Percentiles rank a stretch among this genome's conserved stretches.
phyloP scores from a whole-genome alignment of 768 basidiomycete species.

The Boletus eberwhitei region DNA sequence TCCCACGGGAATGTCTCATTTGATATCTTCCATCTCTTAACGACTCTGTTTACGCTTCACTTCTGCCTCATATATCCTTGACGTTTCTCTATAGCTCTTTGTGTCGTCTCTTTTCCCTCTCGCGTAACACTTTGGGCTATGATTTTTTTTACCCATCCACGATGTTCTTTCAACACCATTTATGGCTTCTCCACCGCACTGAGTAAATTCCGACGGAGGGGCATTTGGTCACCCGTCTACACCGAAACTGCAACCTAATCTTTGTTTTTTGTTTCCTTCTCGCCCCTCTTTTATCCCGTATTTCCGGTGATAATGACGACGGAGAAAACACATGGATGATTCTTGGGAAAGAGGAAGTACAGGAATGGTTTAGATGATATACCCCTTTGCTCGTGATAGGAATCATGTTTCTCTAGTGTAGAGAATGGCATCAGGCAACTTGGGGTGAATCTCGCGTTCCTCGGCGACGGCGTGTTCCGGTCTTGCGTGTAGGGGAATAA shows the following conservation, averaged over 20 bases:
- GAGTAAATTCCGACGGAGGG: constrained; percentile 27
- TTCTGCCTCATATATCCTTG: constrained; percentile 37
- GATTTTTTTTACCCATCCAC: constrained; percentile 24
- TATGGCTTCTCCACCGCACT: constrained; percentile 20
- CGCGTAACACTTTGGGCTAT: constrained; percentile 24
- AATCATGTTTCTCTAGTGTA: constrained; percentile 12
- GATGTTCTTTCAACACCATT: constrained; percentile 18
- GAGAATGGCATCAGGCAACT: constrained; percentile 15
- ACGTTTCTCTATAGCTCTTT: constrained; percentile 22
- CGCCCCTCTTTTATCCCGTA: constrained; percentile 4
- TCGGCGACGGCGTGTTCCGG: background rate
- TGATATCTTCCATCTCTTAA: constrained; percentile 34
- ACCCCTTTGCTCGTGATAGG: constrained; percentile 20
- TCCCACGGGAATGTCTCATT: constrained; percentile 25
- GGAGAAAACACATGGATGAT: constrained; percentile 15
- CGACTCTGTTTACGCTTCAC: constrained; percentile 32
- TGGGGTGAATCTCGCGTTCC: constrained; percentile 2
- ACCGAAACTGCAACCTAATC: constrained; percentile 27
- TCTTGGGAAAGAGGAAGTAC: constrained; percentile 19
- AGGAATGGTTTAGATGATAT: constrained; percentile 17
- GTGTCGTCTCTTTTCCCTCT: constrained; percentile 17
- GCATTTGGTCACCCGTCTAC: constrained; percentile 22
- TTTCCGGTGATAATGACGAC: constrained; percentile 6
- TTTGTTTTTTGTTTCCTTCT: constrained; percentile 8
- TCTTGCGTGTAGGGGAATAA: background rate